phyloP scores from a whole-genome alignment of 2,329 filamentous ascomycete genomes.

The Plectosphaerella plurivora region DNA sequence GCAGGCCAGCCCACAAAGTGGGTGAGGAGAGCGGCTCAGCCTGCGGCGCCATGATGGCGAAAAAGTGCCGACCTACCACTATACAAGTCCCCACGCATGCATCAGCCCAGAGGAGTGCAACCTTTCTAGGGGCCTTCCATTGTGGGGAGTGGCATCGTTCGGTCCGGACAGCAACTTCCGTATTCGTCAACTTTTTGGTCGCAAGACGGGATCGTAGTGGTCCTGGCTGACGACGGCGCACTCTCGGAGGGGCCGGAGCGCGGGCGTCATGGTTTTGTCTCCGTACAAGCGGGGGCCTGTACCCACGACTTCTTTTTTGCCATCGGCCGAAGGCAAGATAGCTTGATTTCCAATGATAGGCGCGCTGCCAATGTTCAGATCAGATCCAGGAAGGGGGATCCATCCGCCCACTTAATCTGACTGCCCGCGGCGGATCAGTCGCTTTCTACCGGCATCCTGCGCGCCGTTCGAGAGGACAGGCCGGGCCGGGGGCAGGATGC shows the following conservation, averaged over 20 bases:
- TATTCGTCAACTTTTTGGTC: neutral
- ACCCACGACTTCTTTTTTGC: neutral
- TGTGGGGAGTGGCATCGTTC: neutral
- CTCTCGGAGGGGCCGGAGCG: neutral
- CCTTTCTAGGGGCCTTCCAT: neutral
- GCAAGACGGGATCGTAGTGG: neutral
- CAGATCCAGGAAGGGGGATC: neutral
- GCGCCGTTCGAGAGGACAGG: too few relatives aligned
- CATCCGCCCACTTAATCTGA: neutral
- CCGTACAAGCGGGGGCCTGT: neutral
- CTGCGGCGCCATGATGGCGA: neutral
- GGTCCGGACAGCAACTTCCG: neutral
- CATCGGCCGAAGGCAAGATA: neutral
- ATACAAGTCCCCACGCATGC: neutral
- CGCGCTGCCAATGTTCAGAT: too few relatives aligned
- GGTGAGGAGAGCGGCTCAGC: neutral
- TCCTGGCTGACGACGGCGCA: neutral
- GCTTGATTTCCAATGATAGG: too few relatives aligned
- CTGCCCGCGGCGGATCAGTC: too few relatives aligned
- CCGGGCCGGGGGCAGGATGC: too few relatives aligned
- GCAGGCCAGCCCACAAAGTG: too few relatives aligned
- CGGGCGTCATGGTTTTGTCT: neutral
- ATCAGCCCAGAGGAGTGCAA: neutral
- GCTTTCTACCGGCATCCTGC: too few relatives aligned
- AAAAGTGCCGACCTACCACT: neutral